phyloP scores from a whole-genome alignment of 2,329 filamentous ascomycete genomes.

The Fusarium subglutinans region DNA sequence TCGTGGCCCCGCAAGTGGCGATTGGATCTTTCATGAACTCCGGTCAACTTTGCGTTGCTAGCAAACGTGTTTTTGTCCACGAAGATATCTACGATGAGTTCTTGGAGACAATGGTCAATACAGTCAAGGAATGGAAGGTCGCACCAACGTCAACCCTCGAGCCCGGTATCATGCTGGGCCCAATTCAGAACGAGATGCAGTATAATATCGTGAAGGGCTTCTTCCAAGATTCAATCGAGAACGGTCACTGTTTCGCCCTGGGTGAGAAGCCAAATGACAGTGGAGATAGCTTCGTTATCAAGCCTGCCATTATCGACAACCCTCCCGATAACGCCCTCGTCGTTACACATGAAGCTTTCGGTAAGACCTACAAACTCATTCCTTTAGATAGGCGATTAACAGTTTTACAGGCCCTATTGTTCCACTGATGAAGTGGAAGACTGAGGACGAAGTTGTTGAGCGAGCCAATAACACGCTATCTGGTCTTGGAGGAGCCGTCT shows the following conservation, averaged over 20 bases:
- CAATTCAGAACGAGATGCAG: conserved; percentile 24
- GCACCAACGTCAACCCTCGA: conserved; percentile 51
- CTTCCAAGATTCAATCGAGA: neutral
- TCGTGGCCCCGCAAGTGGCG: conserved; percentile 43
- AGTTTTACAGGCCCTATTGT: conserved; percentile 59
- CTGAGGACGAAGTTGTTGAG: conserved; percentile 66
- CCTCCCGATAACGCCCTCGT: conserved; percentile 10
- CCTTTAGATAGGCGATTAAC: neutral
- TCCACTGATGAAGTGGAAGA: conserved; percentile 67
- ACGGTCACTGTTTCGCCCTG: neutral
- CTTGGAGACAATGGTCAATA: conserved; percentile 47
- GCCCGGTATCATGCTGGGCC: conserved; percentile 49
- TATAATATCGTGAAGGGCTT: conserved; percentile 12
- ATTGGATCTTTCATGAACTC: conserved; percentile 65
- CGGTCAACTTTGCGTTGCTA: conserved; percentile 47
- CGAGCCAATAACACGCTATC: conserved; percentile 63
- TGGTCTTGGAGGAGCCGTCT: conserved; percentile 66
- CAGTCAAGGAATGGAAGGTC: conserved; percentile 46
- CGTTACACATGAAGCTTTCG: conserved; percentile 11
- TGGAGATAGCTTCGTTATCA: neutral
- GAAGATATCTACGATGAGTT: conserved; percentile 66
- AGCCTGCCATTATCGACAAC: conserved; percentile 14
- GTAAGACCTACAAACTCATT: neutral
- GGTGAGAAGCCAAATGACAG: neutral
- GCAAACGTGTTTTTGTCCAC: conserved; percentile 68